Evolutionary conservation across 148 eudicot species (phyloP).

Genomic region (Nepenthes mirabilis): DNA sequence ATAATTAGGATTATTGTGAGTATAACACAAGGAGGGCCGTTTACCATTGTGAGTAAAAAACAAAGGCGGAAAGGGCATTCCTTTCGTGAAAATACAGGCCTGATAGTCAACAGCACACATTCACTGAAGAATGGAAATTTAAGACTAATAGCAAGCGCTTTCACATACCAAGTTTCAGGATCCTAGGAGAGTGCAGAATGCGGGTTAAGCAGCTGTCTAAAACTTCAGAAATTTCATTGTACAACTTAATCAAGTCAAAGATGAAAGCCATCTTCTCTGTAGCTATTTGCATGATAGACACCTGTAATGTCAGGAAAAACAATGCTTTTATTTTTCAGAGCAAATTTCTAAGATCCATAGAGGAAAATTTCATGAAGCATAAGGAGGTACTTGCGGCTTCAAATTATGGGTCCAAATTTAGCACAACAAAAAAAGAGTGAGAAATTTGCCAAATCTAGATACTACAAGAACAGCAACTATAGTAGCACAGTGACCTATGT

Average conservation of each 20-base stretch:
- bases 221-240: slow-evolving; percentile 45
- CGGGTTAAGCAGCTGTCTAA: slow-evolving; percentile 67
- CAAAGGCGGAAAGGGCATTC: no score
- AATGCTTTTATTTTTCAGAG: background rate
- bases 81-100: no score
- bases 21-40: no score
- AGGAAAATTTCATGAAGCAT: background rate
- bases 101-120: no score
- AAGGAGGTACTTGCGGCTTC: background rate
- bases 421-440: no score
- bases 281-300: slow-evolving; percentile 96
- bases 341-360: background rate
- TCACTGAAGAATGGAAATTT: background rate
- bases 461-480: no score
- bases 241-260: slow-evolving; percentile 79
- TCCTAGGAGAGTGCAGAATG: slow-evolving; percentile 66
- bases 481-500: no score
- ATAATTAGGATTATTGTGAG: no score
- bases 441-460: no score
- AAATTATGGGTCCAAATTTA: no score
- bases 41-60: no score
- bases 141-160: background rate
- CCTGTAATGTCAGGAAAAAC: slow-evolving; percentile 32
- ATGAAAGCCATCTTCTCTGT: slow-evolving; percentile 69
- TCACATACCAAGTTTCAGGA: slow-evolving; percentile 81